Conservation (phyloP, 1,284 basidiomycete species). For the Cryptococcus sp. region DNA sequence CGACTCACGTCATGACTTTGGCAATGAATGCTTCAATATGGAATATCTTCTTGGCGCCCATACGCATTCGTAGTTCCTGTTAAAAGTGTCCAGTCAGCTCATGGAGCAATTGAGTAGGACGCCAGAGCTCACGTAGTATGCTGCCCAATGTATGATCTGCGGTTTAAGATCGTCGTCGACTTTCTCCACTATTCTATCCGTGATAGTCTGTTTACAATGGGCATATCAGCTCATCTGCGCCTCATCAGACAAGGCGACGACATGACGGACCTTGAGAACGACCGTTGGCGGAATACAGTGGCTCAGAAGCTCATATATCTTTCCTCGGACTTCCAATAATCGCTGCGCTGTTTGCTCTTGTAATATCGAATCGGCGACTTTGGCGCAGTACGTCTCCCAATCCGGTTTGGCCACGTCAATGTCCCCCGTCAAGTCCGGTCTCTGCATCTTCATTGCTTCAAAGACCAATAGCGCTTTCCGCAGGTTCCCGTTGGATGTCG, state of each 20-base stretch:
- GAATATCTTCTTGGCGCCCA: slow-evolving; percentile 91
- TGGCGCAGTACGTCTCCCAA: slow-evolving; percentile 97
- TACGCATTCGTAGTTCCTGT: slow-evolving; percentile 85
- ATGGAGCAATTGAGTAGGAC: background rate
- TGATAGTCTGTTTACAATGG: slow-evolving; percentile 67
- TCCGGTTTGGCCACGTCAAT: slow-evolving; percentile 90
- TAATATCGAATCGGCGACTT: slow-evolving; percentile 92
- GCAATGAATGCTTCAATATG: slow-evolving; percentile 79
- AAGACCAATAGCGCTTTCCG: slow-evolving; percentile 92
- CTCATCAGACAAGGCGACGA: background rate
- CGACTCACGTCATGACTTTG: slow-evolving; percentile 51
- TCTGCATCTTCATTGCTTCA: slow-evolving; percentile 95
- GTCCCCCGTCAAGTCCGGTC: slow-evolving; percentile 71
- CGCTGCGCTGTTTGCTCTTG: slow-evolving; percentile 87
- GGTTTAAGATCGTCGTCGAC: slow-evolving; percentile 86
- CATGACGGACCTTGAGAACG: slow-evolving; percentile 71
- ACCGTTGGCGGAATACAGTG: slow-evolving; percentile 97
- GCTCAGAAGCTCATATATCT: slow-evolving; percentile 92
- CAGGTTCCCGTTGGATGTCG: slow-evolving; percentile 84
- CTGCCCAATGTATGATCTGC: slow-evolving; percentile 94
- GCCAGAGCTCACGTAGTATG: slow-evolving; percentile 74
- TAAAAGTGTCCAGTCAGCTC: slow-evolving; percentile 7
- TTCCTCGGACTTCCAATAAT: slow-evolving; percentile 87
- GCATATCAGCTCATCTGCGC: background rate
- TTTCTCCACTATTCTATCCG: slow-evolving; percentile 78